A percentile compares a stretch with the other conserved stretches of the same genome.
Conservation (phyloP, 345 rosid species). For the Syzygium aromaticum region DNA sequence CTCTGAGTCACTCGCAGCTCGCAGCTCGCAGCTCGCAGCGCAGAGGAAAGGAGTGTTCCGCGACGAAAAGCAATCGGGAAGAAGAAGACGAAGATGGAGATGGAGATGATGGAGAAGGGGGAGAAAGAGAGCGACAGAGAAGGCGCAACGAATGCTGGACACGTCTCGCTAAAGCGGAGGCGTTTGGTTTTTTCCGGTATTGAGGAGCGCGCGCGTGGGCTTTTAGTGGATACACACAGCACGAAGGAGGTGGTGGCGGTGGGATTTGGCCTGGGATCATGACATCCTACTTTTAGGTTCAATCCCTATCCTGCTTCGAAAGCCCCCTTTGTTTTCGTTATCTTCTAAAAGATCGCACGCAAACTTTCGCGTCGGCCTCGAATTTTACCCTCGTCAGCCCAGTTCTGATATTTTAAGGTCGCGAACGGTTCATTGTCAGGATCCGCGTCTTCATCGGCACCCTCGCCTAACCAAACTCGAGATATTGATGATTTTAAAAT, state of each 20-base stretch:
- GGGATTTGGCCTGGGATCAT: too few species aligned
- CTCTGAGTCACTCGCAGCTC: neutral
- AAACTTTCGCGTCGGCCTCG: neutral
- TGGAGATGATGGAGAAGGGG: neutral
- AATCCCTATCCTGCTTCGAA: fast-evolving
- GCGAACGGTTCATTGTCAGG: neutral
- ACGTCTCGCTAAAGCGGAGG: neutral
- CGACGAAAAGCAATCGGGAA: neutral
- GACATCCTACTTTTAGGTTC: too few species aligned
- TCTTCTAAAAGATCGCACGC: fast-evolving
- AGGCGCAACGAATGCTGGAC: neutral
- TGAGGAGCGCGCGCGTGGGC: neutral
- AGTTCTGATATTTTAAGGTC: too few species aligned
- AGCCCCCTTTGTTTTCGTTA: too few species aligned
- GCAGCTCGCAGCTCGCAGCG: too few species aligned
- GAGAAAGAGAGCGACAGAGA: neutral
- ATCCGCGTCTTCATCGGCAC: fast-evolving
- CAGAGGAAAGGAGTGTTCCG: neutral
- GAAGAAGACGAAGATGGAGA: neutral
- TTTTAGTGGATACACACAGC: neutral
- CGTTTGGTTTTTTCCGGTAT: neutral
- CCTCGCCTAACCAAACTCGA: neutral
- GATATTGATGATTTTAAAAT: neutral
- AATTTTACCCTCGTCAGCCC: fast-evolving
- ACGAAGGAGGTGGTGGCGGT: neutral